Evolutionary conservation across 345 rosid species (phyloP), one percentile per base, ranked within the genome.

Genomic region (Lenwebbia sp.): DNA sequence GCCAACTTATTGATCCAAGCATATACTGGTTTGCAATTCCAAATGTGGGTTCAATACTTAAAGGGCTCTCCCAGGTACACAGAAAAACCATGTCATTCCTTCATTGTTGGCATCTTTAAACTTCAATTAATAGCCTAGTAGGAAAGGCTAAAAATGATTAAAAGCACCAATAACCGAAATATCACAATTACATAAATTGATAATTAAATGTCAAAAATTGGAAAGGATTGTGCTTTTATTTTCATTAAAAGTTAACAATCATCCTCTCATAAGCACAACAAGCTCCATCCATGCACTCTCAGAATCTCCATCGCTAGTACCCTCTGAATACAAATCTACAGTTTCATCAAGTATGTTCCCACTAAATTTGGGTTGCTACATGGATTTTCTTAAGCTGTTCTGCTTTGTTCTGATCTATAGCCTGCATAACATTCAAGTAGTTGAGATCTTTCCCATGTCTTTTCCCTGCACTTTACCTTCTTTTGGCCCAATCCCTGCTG

Each of bases 11-110:
- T 13, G 95, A 95, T 88, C 94, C 97, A 85, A 89, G 90, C 91
- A 92, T 93, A 95, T 97, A 96, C 90, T 96, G 99, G 98, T 94
- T 97, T 90, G 93, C 99, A 83, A 92, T 97, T 87, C 99, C 99
- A 56, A 92, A 91, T 91, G 92, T 93, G 51, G 98, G 99, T 83
- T 91, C 95, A 62, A 83, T 96, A 86, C 93, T 96, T 82, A 97
- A 97, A 92, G 98, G 96, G 85, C 91, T 97, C 55, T 89, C 93
- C 86, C 98, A 95, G 98, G 99, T 96, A 92, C 22, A 53, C 22
- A 51, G 54, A 23, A 6, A 15, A 14, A 82, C 50, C 28, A 51
- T 74, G 17, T 19, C 44, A 14, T 70, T 70, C 13, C 81, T 70
- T 70, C 81, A 70, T 21, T 70, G 81, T 70, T 70, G 47, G 47